Evolutionary conservation across 2,329 filamentous ascomycete genomes (phyloP), one percentile per base, ranked within the genome.

Genomic region (Blumeriella jaapii): DNA sequence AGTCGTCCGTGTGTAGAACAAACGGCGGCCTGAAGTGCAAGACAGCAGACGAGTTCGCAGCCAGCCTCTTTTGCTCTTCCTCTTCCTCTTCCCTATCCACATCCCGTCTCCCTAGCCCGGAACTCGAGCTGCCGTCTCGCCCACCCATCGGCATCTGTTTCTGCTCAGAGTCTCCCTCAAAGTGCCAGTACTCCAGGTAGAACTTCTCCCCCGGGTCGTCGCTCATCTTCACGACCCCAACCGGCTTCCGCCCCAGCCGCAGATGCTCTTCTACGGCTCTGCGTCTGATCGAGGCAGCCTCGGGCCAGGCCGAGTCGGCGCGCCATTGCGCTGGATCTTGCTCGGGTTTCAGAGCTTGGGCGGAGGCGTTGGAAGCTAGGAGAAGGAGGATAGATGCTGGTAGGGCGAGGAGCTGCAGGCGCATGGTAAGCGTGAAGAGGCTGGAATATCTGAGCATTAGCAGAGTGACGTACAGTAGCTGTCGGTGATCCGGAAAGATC

Each of bases 191-290:
- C 28, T 82, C 69, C 37, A 77, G 62, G 46, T 77, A 72, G 53
- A 89, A 78, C 65, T 84, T 91, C 54, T 83, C 78, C 40, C 71
- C 71, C 31, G 74, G 69, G 52, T 85, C 76, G 4, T 65, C 65
- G 29, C 73, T 66, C 71, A 87, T 82, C 54, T 86, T 86, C 53
- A 71, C 72, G 36, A 87, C 65, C 1, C 72, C 81, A 1, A 71
- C 68, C 0, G 79, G 79, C 25, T 48, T 56, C 17, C 36, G 36
- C 17, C 47, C 51, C 59, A 56, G 47, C 45, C 41, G 27, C 46
- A 55, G 34, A 65, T 51, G 42, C 49, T 56, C 55, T 34, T 59
- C 54, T 9, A 61, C 38, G n/a, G 59, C 56, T 19, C 62, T 54
- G 39, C 61, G 62, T 6, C 60, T 53, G 34, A 58, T 55, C 3